phyloP scores from a whole-genome alignment of 345 rosid genomes.

The Camelina hispida region DNA sequence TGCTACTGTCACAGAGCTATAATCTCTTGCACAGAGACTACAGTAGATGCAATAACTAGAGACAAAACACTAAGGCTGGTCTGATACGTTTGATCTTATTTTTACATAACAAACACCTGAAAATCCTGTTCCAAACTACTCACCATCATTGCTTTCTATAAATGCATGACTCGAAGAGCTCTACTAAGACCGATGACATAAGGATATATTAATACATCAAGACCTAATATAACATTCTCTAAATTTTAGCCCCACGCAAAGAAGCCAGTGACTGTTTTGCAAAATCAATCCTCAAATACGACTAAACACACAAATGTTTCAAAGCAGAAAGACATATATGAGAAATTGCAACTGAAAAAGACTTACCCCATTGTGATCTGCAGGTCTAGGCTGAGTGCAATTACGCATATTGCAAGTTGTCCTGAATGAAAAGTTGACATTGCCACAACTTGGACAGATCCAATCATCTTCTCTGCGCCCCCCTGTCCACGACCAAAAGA shows the following conservation, averaged over 20 bases:
- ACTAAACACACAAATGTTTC: constrained; percentile 20
- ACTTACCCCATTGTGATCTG: constrained; percentile 79
- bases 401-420: constrained; percentile 99
- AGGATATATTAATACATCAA: background rate
- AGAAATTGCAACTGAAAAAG: background rate
- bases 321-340: background rate
- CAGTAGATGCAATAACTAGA: too few relatives aligned
- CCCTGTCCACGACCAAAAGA: too few relatives aligned
- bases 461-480: constrained; percentile 99
- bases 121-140: constrained; percentile 14
- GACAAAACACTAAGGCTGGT: constrained; percentile 1
- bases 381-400: constrained; percentile 96
- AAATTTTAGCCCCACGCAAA: background rate
- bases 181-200: background rate
- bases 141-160: constrained; percentile 14
- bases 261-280: constrained; percentile 9
- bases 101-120: background rate
- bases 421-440: constrained; percentile 95
- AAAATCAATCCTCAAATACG: background rate
- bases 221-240: constrained; percentile 14
- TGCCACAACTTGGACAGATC: constrained; percentile 98
- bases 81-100: background rate
- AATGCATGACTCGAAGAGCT: constrained; percentile 5
- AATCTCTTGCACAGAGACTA: too few relatives aligned
- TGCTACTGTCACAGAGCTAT: too few relatives aligned